A percentile compares a stretch with the other conserved stretches of the same genome.
Evolutionary conservation across 306 rosid species (phyloP).

Genomic region (Dalbergia cultrata): DNA sequence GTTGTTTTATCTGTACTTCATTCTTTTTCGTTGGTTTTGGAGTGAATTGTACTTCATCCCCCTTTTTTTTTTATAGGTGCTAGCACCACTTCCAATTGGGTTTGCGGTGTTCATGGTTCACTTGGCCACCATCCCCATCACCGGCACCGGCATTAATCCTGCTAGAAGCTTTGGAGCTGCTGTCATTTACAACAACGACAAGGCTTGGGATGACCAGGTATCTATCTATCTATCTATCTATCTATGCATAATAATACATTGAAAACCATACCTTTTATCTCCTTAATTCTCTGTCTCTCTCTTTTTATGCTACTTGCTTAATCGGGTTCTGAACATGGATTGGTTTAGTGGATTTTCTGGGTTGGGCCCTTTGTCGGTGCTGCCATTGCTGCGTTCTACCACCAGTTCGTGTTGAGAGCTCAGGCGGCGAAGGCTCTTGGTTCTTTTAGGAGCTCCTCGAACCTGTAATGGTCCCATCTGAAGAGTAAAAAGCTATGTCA

Average conservation of each 20-base stretch:
- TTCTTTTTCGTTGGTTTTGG: background rate
- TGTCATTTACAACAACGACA: conserved; percentile 49
- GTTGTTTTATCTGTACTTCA: background rate
- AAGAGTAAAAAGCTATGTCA: background rate
- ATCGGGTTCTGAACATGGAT: conserved; percentile 8
- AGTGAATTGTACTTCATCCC: no score
- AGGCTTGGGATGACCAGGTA: conserved; percentile 64
- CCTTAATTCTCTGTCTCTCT: background rate
- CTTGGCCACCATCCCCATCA: conserved; percentile 61
- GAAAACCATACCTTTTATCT: background rate
- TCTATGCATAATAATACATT: background rate
- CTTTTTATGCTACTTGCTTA: background rate
- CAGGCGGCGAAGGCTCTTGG: conserved; percentile 57
- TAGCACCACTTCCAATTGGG: conserved; percentile 69
- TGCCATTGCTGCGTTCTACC: conserved; percentile 60
- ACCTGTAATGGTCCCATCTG: conserved; percentile 22
- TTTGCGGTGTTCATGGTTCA: conserved; percentile 60
- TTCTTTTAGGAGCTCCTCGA: conserved; percentile 57
- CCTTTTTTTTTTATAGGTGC: conserved; percentile 35
- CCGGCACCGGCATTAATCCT: conserved; percentile 65
- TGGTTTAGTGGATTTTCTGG: conserved; percentile 60
- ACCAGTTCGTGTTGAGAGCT: conserved; percentile 59
- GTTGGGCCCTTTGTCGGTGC: conserved; percentile 65
- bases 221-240: background rate
- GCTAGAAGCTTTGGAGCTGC: conserved; percentile 62